A percentile compares a stretch with the other conserved stretches of the same genome.
These are phyloP conservation scores for Didymella segeticola DNA, from an alignment of 2,329 filamentous ascomycete species.

Conservation along the genomic window DNA sequence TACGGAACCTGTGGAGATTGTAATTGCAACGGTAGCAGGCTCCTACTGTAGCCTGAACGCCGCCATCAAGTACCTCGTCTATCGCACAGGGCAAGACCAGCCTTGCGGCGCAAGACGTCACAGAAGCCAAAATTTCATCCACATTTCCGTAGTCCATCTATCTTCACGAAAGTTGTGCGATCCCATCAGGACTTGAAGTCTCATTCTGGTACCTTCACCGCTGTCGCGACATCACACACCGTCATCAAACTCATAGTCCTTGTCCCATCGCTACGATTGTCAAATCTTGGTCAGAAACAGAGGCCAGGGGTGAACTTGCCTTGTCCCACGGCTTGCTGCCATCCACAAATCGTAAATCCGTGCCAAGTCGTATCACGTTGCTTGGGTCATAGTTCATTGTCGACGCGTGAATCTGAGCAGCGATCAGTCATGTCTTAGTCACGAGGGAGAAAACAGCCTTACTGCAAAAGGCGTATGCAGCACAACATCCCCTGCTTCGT, in stretches of 20 bases:
- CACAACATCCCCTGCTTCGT: conserved; percentile 62
- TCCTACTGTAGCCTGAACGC: too few relatives aligned
- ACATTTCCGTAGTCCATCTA: too few relatives aligned
- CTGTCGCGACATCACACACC: conserved; percentile 14
- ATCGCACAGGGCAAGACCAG: not conserved
- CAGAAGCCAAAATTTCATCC: not conserved
- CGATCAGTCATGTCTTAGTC: conserved; percentile 11
- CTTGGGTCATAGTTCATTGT: conserved; percentile 62
- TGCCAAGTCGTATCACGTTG: conserved; percentile 62
- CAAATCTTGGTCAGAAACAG: not conserved
- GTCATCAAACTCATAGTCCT: conserved; percentile 41
- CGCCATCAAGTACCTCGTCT: not conserved
- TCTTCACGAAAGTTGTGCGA: too few relatives aligned
- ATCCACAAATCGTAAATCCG: conserved; percentile 64
- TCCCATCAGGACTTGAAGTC: too few relatives aligned
- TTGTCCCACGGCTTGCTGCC: conserved; percentile 59
- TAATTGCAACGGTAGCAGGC: too few relatives aligned
- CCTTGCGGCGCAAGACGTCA: not conserved
- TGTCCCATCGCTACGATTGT: conserved; percentile 40
- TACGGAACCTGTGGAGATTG: too few relatives aligned
- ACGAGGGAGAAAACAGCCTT: not conserved
- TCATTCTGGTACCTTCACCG: not conserved
- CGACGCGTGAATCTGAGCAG: conserved; percentile 61
- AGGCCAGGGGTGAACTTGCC: conserved; percentile 34
- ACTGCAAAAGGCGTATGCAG: conserved; percentile 42